Base-by-base conservation (phyloP, 495 filamentous ascomycete species). In the Penicillium dipodomyicola region DNA sequence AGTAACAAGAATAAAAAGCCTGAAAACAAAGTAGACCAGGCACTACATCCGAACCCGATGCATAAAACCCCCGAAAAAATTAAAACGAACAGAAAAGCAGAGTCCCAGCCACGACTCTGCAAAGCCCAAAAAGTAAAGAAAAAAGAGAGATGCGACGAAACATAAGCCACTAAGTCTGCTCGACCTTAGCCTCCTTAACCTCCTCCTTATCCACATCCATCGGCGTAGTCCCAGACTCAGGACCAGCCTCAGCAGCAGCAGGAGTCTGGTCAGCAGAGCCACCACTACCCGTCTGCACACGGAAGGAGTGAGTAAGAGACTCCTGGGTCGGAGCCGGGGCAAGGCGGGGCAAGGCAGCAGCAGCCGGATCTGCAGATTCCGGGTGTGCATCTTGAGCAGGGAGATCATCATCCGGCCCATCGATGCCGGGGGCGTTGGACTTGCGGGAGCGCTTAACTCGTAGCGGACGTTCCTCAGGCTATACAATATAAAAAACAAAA, bases 391-490 rank as follows among this genome's bases (percentile, higher is more conserved):
- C 61, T 23, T 62, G 62, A 40, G 58, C 51, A 12, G 53, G 58
- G 4, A 61, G 52, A 5, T 62, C 67, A 5, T 61, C 58, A 7
- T 69, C 63, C 20, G 52, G 71, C 10, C 64, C 69, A 22, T 70
- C 70, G 29, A 55, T 41, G 9, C 61, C 64, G 12, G 63, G 44
- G 19, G 58, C 45, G 40, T 71, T 74, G 15, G 71, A 74, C 52
- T 81, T 82, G 33, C 78, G 88, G 32, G 87, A 86, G 45, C 92
- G 87, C 79, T 97, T 97, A 30, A 86, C 85, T 54, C 92, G 88
- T 49, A 96, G 79, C 15, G 92, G 92, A 60, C 94, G 92, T 70
- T 96, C 91, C 74, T 93, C 87, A 15, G 91, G 91, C 91, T 96
- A 48, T 17, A n/a, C 35, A 33, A 30, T 12, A 27, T 7, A 17